A percentile compares a stretch with the other conserved stretches of the same genome.
phyloP scores from a whole-genome alignment of 257 asterid genomes.

The Gentiana straminea region DNA sequence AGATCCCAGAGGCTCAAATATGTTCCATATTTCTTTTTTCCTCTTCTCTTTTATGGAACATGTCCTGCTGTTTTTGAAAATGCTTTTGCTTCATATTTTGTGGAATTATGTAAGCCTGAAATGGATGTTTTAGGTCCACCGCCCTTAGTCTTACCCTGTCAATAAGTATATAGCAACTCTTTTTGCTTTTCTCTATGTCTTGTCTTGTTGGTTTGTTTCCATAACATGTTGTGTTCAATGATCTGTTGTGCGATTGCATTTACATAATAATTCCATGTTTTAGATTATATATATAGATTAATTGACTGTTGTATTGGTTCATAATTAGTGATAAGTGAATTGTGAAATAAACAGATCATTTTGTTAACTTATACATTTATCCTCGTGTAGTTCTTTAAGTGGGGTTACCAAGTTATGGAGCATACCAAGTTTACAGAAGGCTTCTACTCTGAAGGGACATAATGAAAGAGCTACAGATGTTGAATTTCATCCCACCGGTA shows the following conservation, averaged over 20 bases:
- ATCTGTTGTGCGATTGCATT: no score
- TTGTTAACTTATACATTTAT: constrained; percentile 11
- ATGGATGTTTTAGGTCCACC: background rate
- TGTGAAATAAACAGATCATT: background rate
- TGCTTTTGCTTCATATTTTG: no score
- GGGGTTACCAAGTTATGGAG: constrained; percentile 82
- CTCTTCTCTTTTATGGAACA: no score
- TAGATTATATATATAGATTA: background rate
- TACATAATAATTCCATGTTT: no score
- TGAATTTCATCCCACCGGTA: constrained; percentile 61
- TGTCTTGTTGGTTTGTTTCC: background rate
- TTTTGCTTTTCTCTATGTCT: background rate
- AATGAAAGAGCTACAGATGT: constrained; percentile 89
- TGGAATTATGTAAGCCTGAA: background rate
- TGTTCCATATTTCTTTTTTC: no score
- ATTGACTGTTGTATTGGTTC: background rate
- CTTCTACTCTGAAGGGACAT: constrained; percentile 75
- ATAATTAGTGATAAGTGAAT: background rate
- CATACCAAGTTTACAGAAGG: constrained; percentile 61
- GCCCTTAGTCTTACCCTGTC: background rate
- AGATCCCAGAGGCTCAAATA: no score
- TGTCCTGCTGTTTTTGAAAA: no score
- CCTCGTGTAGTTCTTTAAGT: constrained; percentile 48
- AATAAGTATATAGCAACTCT: background rate
- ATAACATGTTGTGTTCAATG: no score